A percentile compares a stretch with the other conserved stretches of the same genome.
These are phyloP conservation scores for Boletus rubropictus DNA, from an alignment of 768 basidiomycete genomes.

Conservation along the genomic window DNA sequence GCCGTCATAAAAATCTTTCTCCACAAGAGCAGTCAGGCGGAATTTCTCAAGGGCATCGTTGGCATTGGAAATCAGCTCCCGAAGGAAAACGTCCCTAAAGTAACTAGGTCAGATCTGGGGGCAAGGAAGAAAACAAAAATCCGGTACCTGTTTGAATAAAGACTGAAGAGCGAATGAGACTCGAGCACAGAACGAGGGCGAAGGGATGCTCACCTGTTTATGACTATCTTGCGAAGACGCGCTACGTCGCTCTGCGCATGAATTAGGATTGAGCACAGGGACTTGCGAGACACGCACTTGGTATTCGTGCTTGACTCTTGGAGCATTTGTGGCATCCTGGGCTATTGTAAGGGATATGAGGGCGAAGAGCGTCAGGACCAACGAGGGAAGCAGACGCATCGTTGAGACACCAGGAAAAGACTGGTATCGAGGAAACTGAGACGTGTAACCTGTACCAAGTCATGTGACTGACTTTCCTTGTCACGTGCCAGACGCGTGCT, in stretches of 20 bases:
- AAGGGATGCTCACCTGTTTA: constrained; percentile 58
- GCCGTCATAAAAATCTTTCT: constrained; percentile 66
- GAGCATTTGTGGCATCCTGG: constrained; percentile 38
- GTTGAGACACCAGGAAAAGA: constrained; percentile 10
- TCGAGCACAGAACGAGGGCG: background rate
- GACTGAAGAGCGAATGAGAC: constrained; percentile 38
- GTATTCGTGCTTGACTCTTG: constrained; percentile 62
- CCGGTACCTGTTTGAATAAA: constrained; percentile 73
- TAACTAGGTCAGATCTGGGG: constrained; percentile 1
- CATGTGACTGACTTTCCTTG: constrained; percentile 23
- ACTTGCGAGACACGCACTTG: constrained; percentile 43
- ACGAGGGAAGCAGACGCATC: constrained; percentile 56
- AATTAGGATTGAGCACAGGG: background rate
- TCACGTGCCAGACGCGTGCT: constrained; percentile 24
- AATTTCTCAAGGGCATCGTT: constrained; percentile 97
- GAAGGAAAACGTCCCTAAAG: constrained; percentile 72
- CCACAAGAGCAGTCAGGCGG: constrained; percentile 75
- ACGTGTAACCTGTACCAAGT: background rate
- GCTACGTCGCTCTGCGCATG: constrained; percentile 78
- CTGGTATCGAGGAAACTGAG: background rate
- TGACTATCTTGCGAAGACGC: constrained; percentile 87
- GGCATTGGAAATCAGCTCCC: constrained; percentile 89
- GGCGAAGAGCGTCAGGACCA: constrained; percentile 44
- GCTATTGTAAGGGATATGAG: constrained; percentile 44
- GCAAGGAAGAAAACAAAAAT: background rate